A percentile compares a stretch with the other conserved stretches of the same genome.
Conservation (phyloP, 2,329 filamentous ascomycete species). For the Colletotrichum navitas region DNA sequence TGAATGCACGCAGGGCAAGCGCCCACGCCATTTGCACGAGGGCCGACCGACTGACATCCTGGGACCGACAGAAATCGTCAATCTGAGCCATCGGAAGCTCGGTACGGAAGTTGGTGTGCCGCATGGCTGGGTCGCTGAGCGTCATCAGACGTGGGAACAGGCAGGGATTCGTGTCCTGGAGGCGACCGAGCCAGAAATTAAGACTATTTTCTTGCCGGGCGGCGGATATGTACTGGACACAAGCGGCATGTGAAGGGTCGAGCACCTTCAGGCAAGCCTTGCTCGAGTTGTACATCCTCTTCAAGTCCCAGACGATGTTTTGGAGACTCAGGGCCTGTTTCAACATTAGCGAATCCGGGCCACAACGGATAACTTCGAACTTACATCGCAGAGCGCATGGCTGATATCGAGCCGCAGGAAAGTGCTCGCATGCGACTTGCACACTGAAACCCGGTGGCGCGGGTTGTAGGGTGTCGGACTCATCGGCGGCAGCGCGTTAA, state of each 20-base stretch:
- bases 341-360: neutral
- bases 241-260: constrained; percentile 54
- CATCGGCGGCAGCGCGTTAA: constrained; percentile 59
- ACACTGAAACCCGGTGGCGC: constrained; percentile 64
- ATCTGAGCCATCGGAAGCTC: constrained; percentile 56
- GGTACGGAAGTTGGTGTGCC: constrained; percentile 55
- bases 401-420: constrained; percentile 64
- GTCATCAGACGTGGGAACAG: constrained; percentile 58
- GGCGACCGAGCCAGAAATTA: constrained; percentile 60
- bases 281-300: constrained; percentile 58
- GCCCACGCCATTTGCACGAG: constrained; percentile 72
- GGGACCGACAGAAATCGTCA: constrained; percentile 57
- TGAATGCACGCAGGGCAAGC: constrained; percentile 67
- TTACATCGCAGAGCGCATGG: constrained; percentile 63
- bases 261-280: constrained; percentile 50
- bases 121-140: constrained; percentile 45
- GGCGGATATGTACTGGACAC: constrained; percentile 53
- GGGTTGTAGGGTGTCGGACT: constrained; percentile 55
- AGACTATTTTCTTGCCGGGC: constrained; percentile 53
- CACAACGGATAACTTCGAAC: constrained; percentile 15
- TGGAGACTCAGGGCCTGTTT: constrained; percentile 54
- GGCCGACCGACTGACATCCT: constrained; percentile 59
- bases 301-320: constrained; percentile 61
- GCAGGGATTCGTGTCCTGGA: constrained; percentile 57
- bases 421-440: constrained; percentile 58